Percentiles rank a stretch among this genome's conserved stretches.
Conservation (phyloP, 495 filamentous ascomycete genomes). For the Daldinia childiae region DNA sequence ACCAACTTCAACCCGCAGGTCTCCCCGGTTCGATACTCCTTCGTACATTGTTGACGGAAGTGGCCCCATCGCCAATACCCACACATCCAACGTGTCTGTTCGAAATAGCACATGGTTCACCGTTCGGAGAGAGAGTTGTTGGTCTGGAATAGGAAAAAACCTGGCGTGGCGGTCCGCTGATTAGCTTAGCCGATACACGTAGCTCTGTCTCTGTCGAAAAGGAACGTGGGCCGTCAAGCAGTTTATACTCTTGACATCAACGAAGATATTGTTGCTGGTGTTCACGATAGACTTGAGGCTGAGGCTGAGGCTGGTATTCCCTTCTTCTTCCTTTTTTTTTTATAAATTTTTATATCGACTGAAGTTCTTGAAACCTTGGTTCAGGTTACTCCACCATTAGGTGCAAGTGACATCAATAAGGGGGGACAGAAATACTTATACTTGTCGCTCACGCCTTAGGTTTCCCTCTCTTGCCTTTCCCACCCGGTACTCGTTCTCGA, state of each 20-base stretch:
- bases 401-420: slow-evolving; percentile 31
- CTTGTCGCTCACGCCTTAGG: slow-evolving; percentile 33
- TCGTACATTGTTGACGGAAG: slow-evolving; percentile 93
- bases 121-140: slow-evolving; percentile 8
- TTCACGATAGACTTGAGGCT: slow-evolving; percentile 24
- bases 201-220: slow-evolving; percentile 18
- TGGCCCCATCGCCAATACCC: slow-evolving; percentile 96
- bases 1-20: slow-evolving; percentile 97
- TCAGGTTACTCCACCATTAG: slow-evolving; percentile 31
- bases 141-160: slow-evolving; percentile 19
- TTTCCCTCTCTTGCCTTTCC: slow-evolving; percentile 10
- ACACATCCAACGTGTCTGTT: slow-evolving; percentile 71
- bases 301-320: slow-evolving; percentile 1
- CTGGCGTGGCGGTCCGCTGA: slow-evolving; percentile 15
- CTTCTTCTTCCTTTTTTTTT: not conserved
- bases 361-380: slow-evolving; percentile 20
- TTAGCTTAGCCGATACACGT: slow-evolving; percentile 33
- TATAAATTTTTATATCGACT: slow-evolving; percentile 1
- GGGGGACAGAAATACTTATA: slow-evolving; percentile 40
- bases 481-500: slow-evolving; percentile 38
- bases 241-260: slow-evolving; percentile 27
- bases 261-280: slow-evolving; percentile 18
- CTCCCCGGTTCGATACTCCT: slow-evolving; percentile 97
- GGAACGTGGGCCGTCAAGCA: slow-evolving; percentile 20
- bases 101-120: slow-evolving; percentile 71